These are phyloP conservation scores for Avena insularis DNA, from an alignment of 176 grass and related monocot species.

Conservation along the genomic window DNA sequence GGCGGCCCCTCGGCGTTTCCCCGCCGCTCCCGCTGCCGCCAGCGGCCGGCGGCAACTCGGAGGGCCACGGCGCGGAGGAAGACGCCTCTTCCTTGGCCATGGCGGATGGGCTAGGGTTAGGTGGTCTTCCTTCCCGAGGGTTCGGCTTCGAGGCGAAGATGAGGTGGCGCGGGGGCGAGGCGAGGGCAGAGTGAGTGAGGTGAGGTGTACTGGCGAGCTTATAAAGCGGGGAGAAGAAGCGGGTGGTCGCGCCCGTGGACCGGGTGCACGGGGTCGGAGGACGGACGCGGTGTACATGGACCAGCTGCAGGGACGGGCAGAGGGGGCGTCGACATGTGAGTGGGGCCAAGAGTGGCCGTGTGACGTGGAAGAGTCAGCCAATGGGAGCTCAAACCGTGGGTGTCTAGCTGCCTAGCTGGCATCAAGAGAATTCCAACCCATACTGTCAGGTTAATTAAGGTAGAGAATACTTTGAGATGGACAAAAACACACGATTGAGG, in stretches of 20 bases:
- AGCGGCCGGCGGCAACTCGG: not conserved
- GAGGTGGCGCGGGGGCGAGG: not conserved
- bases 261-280: not conserved
- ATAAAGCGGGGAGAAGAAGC: constrained; percentile 34
- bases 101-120: constrained; percentile 26
- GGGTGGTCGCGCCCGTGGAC: not conserved
- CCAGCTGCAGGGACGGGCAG: not conserved
- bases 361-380: constrained; percentile 7
- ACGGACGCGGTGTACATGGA: not conserved
- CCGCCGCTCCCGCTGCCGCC: constrained; percentile 42
- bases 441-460: not conserved
- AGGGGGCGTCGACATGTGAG: not conserved
- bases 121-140: not conserved
- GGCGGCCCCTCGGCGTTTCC: constrained; percentile 23
- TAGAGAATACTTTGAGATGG: not conserved
- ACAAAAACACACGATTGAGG: not conserved
- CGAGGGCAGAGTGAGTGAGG: not conserved
- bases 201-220: not conserved
- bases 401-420: not conserved
- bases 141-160: constrained; percentile 22
- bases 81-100: constrained; percentile 40
- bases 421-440: constrained; percentile 12
- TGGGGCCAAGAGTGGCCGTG: not conserved
- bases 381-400: constrained; percentile 18
- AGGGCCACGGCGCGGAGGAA: not conserved